Evolutionary conservation across 73 alveolate species (phyloP).

Genomic region (Blepharisma japonicum): DNA sequence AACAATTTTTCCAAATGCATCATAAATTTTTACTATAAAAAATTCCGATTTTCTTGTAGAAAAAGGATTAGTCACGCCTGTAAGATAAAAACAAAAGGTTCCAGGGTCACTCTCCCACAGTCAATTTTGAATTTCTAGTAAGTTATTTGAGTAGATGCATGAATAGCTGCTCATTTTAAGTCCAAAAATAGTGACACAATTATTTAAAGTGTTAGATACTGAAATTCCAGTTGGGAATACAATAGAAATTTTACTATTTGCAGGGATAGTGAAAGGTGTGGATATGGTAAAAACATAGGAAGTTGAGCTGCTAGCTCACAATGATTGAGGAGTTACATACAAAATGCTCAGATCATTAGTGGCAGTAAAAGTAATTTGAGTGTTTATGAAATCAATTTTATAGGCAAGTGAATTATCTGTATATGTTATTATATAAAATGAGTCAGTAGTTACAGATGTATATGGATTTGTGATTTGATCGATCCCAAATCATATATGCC

Average conservation of each 20-base stretch:
- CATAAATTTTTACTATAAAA: neutral
- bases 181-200: neutral
- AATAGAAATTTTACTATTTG: neutral
- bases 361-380: neutral
- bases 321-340: neutral
- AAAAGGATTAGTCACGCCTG: neutral
- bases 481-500: neutral
- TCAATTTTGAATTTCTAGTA: neutral
- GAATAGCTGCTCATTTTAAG: neutral
- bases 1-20: neutral
- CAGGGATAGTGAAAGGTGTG: neutral
- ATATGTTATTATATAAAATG: neutral
- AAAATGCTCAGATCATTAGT: neutral
- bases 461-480: neutral
- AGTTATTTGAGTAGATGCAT: neutral
- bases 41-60: neutral
- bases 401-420: neutral
- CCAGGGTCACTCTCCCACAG: conserved; percentile 15
- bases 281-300: neutral
- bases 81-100: neutral
- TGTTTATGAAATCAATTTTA: neutral
- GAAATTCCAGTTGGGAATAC: neutral
- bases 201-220: neutral
- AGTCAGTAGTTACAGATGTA: neutral
- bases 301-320: neutral